Evolutionary conservation across 768 basidiomycete genomes (phyloP).

Genomic region (Tulasnella sp.): DNA sequence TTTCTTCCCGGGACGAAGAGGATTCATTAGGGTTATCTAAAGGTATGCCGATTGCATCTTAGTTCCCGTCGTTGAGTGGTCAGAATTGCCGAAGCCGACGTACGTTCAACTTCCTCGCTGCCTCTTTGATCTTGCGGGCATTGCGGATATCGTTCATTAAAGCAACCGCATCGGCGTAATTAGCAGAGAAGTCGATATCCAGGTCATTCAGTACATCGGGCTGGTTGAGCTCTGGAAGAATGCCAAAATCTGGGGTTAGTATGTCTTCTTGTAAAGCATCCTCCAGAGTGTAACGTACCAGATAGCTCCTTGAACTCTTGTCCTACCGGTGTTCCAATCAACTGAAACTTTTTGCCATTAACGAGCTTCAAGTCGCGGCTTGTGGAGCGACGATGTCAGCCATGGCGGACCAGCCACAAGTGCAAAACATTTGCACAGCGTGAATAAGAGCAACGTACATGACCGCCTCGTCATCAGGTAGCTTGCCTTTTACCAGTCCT

Average conservation of each 20-base stretch:
- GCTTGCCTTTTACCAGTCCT: slow-evolving; percentile 69
- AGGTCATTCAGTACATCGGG: slow-evolving; percentile 69
- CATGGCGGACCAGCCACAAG: background rate
- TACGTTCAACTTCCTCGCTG: slow-evolving; percentile 46
- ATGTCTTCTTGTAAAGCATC: background rate
- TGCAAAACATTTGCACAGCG: slow-evolving; percentile 6
- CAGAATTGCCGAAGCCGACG: too few species aligned
- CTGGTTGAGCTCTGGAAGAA: slow-evolving; percentile 44
- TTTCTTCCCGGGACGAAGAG: slow-evolving; percentile 61
- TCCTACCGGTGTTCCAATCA: slow-evolving; percentile 76
- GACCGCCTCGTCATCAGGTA: slow-evolving; percentile 59
- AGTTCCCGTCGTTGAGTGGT: too few species aligned
- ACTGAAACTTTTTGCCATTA: slow-evolving; percentile 61
- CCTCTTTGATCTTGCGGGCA: slow-evolving; percentile 64
- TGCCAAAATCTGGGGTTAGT: background rate
- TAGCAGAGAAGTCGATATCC: slow-evolving; percentile 63
- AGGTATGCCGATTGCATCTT: too few species aligned
- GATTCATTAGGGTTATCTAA: slow-evolving; percentile 49
- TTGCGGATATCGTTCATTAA: slow-evolving; percentile 72
- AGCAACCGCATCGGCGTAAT: slow-evolving; percentile 38
- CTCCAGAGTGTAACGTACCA: slow-evolving; percentile 28
- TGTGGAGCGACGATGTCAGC: too few species aligned
- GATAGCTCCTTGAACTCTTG: slow-evolving; percentile 74
- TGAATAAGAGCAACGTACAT: slow-evolving; percentile 31
- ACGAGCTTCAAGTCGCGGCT: slow-evolving; percentile 48